These are phyloP conservation scores for Cercophora samala DNA, from an alignment of 495 filamentous ascomycete species.

Conservation along the genomic window DNA sequence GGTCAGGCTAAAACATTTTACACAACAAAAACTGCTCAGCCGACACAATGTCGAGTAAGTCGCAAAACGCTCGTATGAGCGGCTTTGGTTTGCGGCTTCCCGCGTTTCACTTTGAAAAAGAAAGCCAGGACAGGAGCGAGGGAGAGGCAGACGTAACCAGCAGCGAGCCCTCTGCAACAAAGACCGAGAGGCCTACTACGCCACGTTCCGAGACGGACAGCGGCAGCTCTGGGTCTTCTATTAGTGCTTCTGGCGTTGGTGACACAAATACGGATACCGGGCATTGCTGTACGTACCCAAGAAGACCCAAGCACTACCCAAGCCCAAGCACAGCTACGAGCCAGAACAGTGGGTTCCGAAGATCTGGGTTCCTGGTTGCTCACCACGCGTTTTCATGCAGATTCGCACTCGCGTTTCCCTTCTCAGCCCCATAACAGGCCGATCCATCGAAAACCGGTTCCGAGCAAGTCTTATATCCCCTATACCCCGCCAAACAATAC, in stretches of 20 bases:
- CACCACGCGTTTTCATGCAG: conserved; percentile 1
- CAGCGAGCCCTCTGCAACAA: background rate
- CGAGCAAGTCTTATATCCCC: conserved; percentile 10
- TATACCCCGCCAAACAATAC: conserved; percentile 11
- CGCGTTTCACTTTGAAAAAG: conserved; percentile 9
- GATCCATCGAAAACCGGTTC: conserved; percentile 21
- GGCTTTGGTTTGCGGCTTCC: conserved; percentile 11
- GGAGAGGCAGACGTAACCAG: background rate
- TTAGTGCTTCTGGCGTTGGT: background rate
- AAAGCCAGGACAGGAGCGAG: background rate
- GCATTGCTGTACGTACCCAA: background rate
- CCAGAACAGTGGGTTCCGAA: background rate
- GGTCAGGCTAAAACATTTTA: conserved; percentile 15
- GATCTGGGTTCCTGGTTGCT: background rate
- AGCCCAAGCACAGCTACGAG: background rate
- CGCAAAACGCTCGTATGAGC: conserved; percentile 16
- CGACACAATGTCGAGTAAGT: conserved; percentile 32
- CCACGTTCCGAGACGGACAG: conserved; percentile 1
- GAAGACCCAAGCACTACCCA: too few relatives aligned
- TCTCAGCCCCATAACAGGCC: conserved; percentile 11
- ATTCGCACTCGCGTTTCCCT: conserved; percentile 9
- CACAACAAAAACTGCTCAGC: conserved; percentile 9
- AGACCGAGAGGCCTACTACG: conserved; percentile 1
- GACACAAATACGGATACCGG: background rate
- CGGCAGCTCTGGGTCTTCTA: conserved; percentile 1